Evolutionary conservation across 352 stramenopile species (phyloP), one percentile per base, ranked within the genome.

Genomic region (Aphanomyces euteiches): DNA sequence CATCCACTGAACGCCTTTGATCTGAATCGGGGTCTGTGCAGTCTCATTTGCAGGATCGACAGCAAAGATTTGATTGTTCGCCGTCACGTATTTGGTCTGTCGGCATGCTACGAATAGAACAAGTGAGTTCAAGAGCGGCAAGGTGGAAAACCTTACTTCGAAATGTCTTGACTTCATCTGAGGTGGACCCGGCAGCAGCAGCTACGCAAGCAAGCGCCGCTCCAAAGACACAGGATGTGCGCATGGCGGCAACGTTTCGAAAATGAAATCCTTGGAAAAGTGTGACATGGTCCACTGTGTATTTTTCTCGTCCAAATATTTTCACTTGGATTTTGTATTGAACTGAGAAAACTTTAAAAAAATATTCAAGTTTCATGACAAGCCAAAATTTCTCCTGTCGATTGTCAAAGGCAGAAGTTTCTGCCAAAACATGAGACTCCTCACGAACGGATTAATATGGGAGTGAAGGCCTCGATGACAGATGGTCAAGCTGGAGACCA

Each of bases 1-100:
- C 59, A 78, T 72, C 83, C 83, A 90, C 2, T 77, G 37, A 4
- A 90, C 81, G 47, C 83, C 83, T 43, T 84, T 83, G 72, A 90
- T 87, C n/a, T 68, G 75, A 66, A 90, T 79, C 57, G 83, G 73
- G 8, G 79, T 86, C 74, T 85, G 65, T 2, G 73, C 69, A 3
- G 73, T 75, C 12, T 72, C 38, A 43, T 84, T 73, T 13, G 66
- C 28, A 39, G 81, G 80, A 47, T 90, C 81, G 21, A 85, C 69
- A 0, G 82, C 80, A 21, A 74, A 74, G 69, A 90, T 87, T 63
- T 88, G 85, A 56, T 80, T 79, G 28, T 77, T 74, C 37, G 76
- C 74, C 15, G 80, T 74, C 17, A 90, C 50, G 63, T 89, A 90
- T 69, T 88, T 89, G 64, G 83, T 75, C 12, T 89, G 78, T 0